Evolutionary conservation across 192 early-diverging fungal species (phyloP), one percentile per base, ranked within the genome.

Genomic region (Funneliformis geosporum): DNA sequence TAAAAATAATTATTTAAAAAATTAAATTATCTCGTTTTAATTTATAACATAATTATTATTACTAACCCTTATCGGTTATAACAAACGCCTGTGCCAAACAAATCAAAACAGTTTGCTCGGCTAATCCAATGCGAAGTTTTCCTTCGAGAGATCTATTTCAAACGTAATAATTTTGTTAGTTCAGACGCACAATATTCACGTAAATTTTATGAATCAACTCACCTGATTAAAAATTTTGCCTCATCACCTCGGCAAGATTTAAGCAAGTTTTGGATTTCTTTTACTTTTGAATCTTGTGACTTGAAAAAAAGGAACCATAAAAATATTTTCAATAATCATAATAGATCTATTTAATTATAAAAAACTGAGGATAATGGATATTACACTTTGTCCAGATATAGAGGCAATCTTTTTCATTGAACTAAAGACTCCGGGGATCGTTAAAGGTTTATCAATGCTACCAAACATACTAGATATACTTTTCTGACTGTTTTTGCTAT

Each of bases 111-210:
- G 96, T 97, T 81, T 95, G 90, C 83, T 98, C 97, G 1, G 97
- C 98, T 28, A 99, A 84, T 38, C 97, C 97, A 78, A 99, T 98
- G 27, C 98, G 91, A 70, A 99, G 87, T 79, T 97, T 96, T 59
- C 97, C 98, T 82, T 97, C 95, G 47, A 97, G 82, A 23, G 93
- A 94, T 65, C 95, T 91, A 84, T 67, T 16, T 27, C 8, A 60
- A 60, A 60, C 21, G 25, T 43, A 18, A 33, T 69, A 0, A 23
- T 23, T 50, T 59, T 23, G 9, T 27, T 14, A 21, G 25, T 50
- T 21, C 7, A 8, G 5, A 42, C 42, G 60, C 8, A 39, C 46
- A 43, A 27, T 23, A 70, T 43, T 43, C 9, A 40, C 3, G 39
- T 8, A 42, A 70, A 70, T 70, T 40, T 5, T 11, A 44, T 44